phyloP scores from a whole-genome alignment of 1,139 yeast genomes.

The Saccharomyces hybrid region DNA sequence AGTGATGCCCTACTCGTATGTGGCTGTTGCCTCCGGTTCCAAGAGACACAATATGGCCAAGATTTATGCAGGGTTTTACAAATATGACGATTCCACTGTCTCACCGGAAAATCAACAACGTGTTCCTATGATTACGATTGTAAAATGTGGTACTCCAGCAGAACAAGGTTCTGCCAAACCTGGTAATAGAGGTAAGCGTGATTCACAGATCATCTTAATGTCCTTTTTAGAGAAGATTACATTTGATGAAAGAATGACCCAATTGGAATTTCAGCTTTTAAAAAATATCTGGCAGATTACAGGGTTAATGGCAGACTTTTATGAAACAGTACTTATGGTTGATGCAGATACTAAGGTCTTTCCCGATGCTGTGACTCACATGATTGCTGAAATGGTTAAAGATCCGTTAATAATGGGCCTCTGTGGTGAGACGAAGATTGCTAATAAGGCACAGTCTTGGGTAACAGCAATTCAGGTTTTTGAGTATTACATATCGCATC shows the following conservation, averaged over 20 bases:
- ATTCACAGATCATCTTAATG: conserved; percentile 91
- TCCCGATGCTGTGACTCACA: conserved; percentile 86
- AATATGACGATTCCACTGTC: conserved; percentile 65
- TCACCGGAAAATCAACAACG: conserved; percentile 80
- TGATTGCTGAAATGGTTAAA: conserved; percentile 87
- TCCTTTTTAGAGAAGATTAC: conserved; percentile 83
- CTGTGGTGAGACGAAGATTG: conserved; percentile 95
- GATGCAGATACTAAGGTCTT: conserved; percentile 94
- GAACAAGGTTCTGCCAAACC: conserved; percentile 79
- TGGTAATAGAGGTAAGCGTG: conserved; percentile 97
- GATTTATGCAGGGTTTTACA: conserved; percentile 84
- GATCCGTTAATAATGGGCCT: conserved; percentile 91
- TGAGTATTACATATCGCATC: conserved; percentile 93
- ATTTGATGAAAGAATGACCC: conserved; percentile 96
- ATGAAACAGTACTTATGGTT: conserved; percentile 85
- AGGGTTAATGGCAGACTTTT: conserved; percentile 80
- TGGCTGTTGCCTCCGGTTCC: conserved; percentile 87
- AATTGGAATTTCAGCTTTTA: conserved; percentile 76
- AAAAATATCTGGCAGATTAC: conserved; percentile 78
- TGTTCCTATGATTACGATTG: conserved; percentile 75
- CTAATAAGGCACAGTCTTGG: conserved; percentile 82
- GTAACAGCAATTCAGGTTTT: conserved; percentile 94
- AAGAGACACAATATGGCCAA: conserved; percentile 98
- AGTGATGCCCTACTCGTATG: conserved; percentile 78
- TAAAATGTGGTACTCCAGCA: conserved; percentile 87